Percentiles rank a stretch among this genome's conserved stretches.
Evolutionary conservation across 495 filamentous ascomycete species (phyloP).

Genomic region (Achaetomiella virescens): DNA sequence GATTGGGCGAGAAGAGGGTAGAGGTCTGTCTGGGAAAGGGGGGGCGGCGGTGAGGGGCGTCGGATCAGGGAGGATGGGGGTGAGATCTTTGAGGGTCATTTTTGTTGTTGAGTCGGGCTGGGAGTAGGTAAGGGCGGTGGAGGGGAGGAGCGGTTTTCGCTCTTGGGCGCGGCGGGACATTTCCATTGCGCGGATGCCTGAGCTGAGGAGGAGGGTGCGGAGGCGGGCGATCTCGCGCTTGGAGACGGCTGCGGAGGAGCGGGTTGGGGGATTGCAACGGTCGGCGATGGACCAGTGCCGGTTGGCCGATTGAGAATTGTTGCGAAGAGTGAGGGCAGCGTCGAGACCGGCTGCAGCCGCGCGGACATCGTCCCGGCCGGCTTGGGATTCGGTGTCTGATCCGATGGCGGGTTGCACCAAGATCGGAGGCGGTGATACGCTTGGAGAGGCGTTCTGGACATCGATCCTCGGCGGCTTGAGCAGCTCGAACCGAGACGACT

Average conservation of each 20-base stretch:
- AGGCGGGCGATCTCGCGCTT: conserved; percentile 70
- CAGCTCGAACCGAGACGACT: conserved; percentile 45
- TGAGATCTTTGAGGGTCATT: not conserved
- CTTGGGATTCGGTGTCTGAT: conserved; percentile 34
- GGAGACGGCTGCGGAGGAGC: conserved; percentile 31
- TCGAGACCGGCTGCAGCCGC: conserved; percentile 22
- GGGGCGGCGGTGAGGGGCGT: conserved; percentile 27
- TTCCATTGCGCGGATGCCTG: conserved; percentile 79
- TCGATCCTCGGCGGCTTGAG: conserved; percentile 60
- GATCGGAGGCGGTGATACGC: conserved; percentile 30
- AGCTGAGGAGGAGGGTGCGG: conserved; percentile 66
- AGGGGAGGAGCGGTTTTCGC: conserved; percentile 22
- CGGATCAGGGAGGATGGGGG: conserved; percentile 24
- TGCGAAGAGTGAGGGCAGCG: conserved; percentile 21
- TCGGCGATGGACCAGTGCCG: conserved; percentile 71
- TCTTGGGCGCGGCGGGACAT: conserved; percentile 60
- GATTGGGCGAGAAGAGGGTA: conserved; percentile 64
- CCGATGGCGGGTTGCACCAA: conserved; percentile 20
- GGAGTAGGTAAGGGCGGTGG: not conserved
- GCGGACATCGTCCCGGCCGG: conserved; percentile 21
- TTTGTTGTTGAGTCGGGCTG: not conserved
- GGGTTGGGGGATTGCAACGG: conserved; percentile 36
- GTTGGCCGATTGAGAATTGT: conserved; percentile 22
- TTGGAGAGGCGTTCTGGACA: conserved; percentile 46
- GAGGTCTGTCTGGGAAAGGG: conserved; percentile 52